Evolutionary conservation across 495 filamentous ascomycete genomes (phyloP).

Genomic region (Penicillium cosmopolitanum): DNA sequence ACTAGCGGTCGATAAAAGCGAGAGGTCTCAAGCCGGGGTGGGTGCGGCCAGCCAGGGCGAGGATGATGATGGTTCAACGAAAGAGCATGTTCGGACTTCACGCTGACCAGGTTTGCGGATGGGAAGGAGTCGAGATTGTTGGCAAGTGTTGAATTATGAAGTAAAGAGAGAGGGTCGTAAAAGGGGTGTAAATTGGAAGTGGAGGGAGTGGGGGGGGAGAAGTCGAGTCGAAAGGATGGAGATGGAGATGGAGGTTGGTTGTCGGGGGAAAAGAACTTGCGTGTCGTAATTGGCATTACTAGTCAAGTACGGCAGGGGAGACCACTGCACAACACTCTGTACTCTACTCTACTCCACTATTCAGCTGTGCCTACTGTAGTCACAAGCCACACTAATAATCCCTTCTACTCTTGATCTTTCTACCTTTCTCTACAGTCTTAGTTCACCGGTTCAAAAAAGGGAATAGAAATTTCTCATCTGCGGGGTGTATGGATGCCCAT

Average conservation of each 20-base stretch:
- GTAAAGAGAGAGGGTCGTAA: background rate
- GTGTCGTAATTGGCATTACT: constrained; percentile 22
- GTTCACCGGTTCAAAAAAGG: too few species aligned
- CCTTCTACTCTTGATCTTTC: too few species aligned
- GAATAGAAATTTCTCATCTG: too few species aligned
- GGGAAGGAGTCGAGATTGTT: constrained; percentile 10
- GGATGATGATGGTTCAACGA: constrained; percentile 20
- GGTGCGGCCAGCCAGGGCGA: constrained; percentile 11
- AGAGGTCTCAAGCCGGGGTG: constrained; percentile 6
- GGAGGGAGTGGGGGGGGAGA: background rate
- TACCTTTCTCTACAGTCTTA: too few species aligned
- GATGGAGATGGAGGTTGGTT: constrained; percentile 10
- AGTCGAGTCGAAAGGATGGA: background rate
- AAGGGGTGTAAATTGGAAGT: background rate
- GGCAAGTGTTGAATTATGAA: constrained; percentile 1
- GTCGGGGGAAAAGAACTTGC: constrained; percentile 25
- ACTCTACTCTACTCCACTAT: too few species aligned
- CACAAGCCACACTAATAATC: too few species aligned
- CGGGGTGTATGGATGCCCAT: background rate
- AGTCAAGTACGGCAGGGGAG: too few species aligned
- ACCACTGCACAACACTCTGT: too few species aligned
- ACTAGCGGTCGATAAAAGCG: constrained; percentile 4
- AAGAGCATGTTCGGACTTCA: constrained; percentile 20
- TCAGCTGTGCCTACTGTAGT: too few species aligned
- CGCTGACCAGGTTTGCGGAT: constrained; percentile 1